These are phyloP conservation scores for Caryopteris hybrid DNA, from an alignment of 305 asterid species.

Conservation along the genomic window DNA sequence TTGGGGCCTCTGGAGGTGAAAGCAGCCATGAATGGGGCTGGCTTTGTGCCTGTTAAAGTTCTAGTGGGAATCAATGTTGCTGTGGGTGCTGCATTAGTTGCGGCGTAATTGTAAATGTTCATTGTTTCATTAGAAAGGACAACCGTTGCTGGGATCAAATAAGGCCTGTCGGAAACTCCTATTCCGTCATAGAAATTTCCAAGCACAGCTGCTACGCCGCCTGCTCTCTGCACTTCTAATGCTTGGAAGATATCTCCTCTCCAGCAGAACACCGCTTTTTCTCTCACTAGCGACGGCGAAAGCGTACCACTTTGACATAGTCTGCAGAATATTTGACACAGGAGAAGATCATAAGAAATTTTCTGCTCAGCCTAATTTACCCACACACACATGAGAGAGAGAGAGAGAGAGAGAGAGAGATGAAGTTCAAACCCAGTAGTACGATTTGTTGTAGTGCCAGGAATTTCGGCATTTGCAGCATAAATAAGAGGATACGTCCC, in stretches of 20 bases:
- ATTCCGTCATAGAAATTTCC: conserved; percentile 17
- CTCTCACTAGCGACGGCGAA: conserved; percentile 32
- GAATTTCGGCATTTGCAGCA: conserved; percentile 34
- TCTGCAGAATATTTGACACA: conserved; percentile 20
- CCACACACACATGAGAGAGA: no score
- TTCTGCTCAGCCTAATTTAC: no score
- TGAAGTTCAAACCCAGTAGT: conserved; percentile 20
- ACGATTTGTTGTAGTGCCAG: conserved; percentile 23
- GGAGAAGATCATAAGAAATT: no score
- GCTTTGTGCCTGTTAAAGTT: conserved; percentile 18
- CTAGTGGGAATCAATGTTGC: conserved; percentile 20
- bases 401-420: no score
- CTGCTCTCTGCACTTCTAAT: conserved; percentile 38
- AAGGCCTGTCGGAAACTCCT: conserved; percentile 18
- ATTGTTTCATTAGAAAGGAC: conserved; percentile 2
- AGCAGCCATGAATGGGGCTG: conserved; percentile 34
- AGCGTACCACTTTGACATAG: conserved; percentile 33
- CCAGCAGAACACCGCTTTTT: conserved; percentile 41
- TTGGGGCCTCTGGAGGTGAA: conserved; percentile 34
- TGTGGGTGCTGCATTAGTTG: conserved; percentile 7
- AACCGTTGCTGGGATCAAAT: conserved; percentile 28
- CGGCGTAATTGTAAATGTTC: conserved; percentile 18
- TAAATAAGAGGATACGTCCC: conserved; percentile 31
- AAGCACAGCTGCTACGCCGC: conserved; percentile 40
- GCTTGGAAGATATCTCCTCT: conserved; percentile 2